These are phyloP conservation scores for Suillus paluster DNA, from an alignment of 768 basidiomycete genomes.

Conservation along the genomic window DNA sequence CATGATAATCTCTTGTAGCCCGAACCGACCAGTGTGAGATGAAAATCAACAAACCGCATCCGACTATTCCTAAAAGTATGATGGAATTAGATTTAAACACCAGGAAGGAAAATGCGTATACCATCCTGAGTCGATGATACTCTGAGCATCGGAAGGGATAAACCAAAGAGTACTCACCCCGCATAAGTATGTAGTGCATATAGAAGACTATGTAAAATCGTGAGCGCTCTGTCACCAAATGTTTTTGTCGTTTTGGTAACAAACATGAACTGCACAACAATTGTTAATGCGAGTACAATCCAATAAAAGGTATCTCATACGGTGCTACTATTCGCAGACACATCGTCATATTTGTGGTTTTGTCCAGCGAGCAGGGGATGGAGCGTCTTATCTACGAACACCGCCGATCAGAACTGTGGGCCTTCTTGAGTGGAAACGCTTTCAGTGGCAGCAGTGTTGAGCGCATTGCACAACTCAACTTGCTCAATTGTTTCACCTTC, in stretches of 20 bases:
- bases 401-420: no score
- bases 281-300: neutral
- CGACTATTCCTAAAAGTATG: no score
- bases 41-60: no score
- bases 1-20: neutral
- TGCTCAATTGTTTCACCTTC: no score
- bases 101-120: neutral
- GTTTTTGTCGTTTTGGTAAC: neutral
- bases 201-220: slow-evolving; percentile 4
- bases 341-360: slow-evolving; percentile 1
- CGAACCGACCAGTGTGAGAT: neutral
- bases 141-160: neutral
- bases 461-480: no score
- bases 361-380: neutral
- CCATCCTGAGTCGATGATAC: neutral
- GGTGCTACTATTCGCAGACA: no score
- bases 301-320: no score
- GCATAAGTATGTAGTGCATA: neutral
- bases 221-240: neutral
- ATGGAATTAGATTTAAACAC: no score
- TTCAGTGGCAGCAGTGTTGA: no score
- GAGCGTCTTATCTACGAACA: no score
- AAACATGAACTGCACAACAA: neutral
- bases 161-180: neutral
- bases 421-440: no score